Base-by-base conservation (phyloP, 305 asterid species). In the Plantago coronopus region DNA sequence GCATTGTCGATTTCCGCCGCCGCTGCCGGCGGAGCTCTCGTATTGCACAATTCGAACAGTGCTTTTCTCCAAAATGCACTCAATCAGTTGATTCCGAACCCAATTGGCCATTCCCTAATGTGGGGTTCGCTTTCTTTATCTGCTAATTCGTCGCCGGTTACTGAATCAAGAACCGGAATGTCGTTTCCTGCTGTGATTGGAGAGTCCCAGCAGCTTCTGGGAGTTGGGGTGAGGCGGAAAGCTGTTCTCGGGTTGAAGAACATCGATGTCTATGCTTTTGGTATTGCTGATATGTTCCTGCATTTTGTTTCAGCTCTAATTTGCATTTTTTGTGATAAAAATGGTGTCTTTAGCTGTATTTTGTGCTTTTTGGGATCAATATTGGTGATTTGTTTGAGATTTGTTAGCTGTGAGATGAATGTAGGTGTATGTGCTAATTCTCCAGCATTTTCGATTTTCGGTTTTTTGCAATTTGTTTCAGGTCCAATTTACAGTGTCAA, bases 261-360 rank as follows among this genome's bases (percentile, higher is more conserved):
- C 77, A 80, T 91, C 27, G 95, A 89, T 61, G 95, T 88, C 62
- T 91, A 91, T 58, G 95, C 97, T 71, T 91, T 78, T 69, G 98
- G 98, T 89, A 83, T 34, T 31, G 27, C 69, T 8, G 23, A 14
- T 60, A 51, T 80, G 70, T 22, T 42, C 13, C n/a, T 27, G 55
- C 59, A 50, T 14, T 29, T 59, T 5, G n/a, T 14, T 15, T 53
- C 17, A 53, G 0, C 38, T 23, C 11, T 14, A 14, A 14, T 53
- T 27, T 13, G 13, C 34, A 51, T 23, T 23, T 18, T n/a, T 17
- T 13, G 13, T 11, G 9, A n/a, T 21, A 13, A 3, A 22, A 38
- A 23, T 21, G 14, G 12, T 6, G 9, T 34, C 12, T 9, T 34
- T 34, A 7, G 9, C 10, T 7, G 8, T 22, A 51, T 51, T n/a